Conservation (phyloP, 441 rosid genomes). For the Pelargonium fulgidum region DNA sequence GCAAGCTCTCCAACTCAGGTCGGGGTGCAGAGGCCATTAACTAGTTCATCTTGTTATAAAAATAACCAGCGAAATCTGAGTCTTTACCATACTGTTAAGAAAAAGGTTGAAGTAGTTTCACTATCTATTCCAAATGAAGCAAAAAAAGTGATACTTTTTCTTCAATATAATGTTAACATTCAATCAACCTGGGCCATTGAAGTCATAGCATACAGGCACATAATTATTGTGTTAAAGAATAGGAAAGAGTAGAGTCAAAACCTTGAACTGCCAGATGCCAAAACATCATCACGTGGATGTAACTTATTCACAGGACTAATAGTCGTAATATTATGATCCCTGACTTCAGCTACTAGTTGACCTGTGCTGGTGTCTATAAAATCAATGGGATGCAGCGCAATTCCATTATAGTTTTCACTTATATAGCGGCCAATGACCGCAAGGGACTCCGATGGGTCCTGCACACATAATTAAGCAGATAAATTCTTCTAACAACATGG, state of each 20-base stretch:
- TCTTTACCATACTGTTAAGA: too few species aligned
- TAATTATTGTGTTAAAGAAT: background rate
- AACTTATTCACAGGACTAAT: conserved; percentile 90
- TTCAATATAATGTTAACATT: too few species aligned
- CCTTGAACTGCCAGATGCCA: conserved; percentile 97
- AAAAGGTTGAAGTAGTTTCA: too few species aligned
- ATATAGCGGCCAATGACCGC: conserved; percentile 86
- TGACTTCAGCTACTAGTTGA: conserved; percentile 79
- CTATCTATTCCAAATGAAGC: too few species aligned
- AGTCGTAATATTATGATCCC: conserved; percentile 92
- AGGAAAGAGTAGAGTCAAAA: conserved; percentile 20
- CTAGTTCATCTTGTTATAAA: too few species aligned
- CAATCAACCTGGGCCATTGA: too few species aligned
- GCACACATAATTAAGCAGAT: conserved; percentile 17
- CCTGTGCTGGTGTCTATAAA: conserved; percentile 79
- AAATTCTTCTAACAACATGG: background rate
- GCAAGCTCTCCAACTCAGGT: too few species aligned
- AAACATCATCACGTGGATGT: conserved; percentile 82
- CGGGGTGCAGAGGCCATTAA: too few species aligned
- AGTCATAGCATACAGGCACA: background rate
- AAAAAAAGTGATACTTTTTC: too few species aligned
- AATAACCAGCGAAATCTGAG: too few species aligned
- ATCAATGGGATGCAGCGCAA: conserved; percentile 90
- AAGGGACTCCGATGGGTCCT: conserved; percentile 86
- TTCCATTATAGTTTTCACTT: conserved; percentile 78